Evolutionary conservation across 192 early-diverging fungal species (phyloP).

Genomic region (Bifiguratus adelaidae): DNA sequence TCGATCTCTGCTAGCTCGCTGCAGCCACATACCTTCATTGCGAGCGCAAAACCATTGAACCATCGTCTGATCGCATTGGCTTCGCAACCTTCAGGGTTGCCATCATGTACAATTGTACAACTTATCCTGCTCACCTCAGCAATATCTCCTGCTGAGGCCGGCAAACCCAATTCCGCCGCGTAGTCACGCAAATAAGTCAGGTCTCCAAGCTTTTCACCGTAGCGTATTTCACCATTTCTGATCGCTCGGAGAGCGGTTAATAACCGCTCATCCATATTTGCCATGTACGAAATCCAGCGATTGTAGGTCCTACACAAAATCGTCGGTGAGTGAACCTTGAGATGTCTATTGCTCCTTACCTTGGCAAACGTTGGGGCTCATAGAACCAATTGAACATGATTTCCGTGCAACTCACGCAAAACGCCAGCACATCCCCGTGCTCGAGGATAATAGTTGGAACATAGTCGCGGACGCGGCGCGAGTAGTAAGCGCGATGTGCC

Average conservation of each 20-base stretch:
- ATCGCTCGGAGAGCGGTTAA: constrained; percentile 32
- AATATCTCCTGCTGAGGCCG: constrained; percentile 21
- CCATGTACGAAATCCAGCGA: constrained; percentile 49
- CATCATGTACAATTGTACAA: constrained; percentile 39
- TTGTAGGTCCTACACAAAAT: constrained; percentile 30
- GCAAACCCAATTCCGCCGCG: constrained; percentile 12
- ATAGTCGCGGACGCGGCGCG: constrained; percentile 15
- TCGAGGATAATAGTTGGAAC: constrained; percentile 30
- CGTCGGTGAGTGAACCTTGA: background rate
- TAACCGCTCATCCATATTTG: constrained; percentile 39
- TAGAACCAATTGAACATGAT: constrained; percentile 56
- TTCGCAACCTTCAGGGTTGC: constrained; percentile 31
- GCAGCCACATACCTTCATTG: constrained; percentile 16
- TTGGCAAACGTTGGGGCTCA: constrained; percentile 34
- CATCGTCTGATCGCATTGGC: constrained; percentile 18
- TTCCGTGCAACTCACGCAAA: constrained; percentile 38
- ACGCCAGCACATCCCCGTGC: constrained; percentile 34
- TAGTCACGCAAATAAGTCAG: constrained; percentile 4
- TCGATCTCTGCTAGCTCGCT: background rate
- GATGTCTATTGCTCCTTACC: constrained; percentile 13
- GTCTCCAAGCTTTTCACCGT: constrained; percentile 14
- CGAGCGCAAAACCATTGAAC: constrained; percentile 23
- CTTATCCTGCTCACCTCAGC: constrained; percentile 27
- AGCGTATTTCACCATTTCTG: constrained; percentile 21
- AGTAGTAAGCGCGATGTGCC: constrained; percentile 23